Conservation (phyloP, 2,329 filamentous ascomycete species). For the Fusarium annulatum region DNA sequence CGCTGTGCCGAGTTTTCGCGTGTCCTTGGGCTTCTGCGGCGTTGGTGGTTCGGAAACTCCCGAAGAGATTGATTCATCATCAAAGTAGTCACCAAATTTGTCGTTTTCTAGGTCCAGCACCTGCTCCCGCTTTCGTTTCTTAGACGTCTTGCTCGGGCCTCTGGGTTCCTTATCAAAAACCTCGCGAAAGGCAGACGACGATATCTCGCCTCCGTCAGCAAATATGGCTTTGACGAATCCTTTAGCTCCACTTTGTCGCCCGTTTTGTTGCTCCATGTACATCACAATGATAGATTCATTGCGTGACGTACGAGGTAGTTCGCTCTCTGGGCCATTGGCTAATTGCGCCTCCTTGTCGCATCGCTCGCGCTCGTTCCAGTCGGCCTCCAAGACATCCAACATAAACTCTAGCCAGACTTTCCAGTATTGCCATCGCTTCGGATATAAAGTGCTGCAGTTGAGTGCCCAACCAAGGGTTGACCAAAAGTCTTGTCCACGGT, state of each 20-base stretch:
- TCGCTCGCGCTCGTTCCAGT: conserved; percentile 70
- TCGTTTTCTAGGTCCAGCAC: conserved; percentile 68
- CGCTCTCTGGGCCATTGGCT: conserved; percentile 33
- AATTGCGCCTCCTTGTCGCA: conserved; percentile 55
- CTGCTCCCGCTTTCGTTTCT: conserved; percentile 61
- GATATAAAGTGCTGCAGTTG: conserved; percentile 82
- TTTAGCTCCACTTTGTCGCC: conserved; percentile 59
- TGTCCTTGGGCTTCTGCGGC: conserved; percentile 52
- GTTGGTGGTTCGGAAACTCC: conserved; percentile 60
- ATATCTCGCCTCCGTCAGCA: conserved; percentile 69
- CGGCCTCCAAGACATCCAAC: conserved; percentile 79
- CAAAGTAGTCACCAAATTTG: conserved; percentile 69
- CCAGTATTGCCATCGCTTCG: conserved; percentile 84
- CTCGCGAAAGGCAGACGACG: conserved; percentile 68
- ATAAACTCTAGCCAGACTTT: conserved; percentile 82
- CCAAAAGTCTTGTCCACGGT: conserved; percentile 88
- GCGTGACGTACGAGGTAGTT: conserved; percentile 50
- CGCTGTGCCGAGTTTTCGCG: conserved; percentile 32
- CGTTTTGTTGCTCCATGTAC: conserved; percentile 64
- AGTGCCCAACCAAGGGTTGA: conserved; percentile 90
- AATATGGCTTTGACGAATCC: conserved; percentile 75
- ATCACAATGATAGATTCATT: conserved; percentile 68
- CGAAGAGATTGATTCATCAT: conserved; percentile 64
- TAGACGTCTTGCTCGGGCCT: conserved; percentile 53
- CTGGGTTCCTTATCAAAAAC: conserved; percentile 73